These are phyloP conservation scores for Penicillium sp. DNA, from an alignment of 2,329 filamentous ascomycete genomes.

Conservation along the genomic window DNA sequence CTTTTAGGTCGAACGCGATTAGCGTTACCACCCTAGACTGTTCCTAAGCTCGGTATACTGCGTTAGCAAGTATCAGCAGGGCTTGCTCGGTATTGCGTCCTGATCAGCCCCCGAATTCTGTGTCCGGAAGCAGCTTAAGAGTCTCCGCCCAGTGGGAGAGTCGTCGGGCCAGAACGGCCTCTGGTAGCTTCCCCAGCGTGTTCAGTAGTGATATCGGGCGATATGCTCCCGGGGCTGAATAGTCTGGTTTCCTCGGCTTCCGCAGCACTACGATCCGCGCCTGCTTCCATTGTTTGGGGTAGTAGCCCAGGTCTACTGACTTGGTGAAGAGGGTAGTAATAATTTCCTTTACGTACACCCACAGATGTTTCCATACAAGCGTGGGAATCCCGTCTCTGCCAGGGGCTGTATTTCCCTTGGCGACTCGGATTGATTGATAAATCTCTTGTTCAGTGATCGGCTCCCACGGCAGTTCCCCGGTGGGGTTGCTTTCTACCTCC, in stretches of 20 bases:
- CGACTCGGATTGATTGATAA: no score
- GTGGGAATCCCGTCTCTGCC: no score
- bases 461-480: no score
- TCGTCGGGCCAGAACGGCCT: conserved; percentile 13
- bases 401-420: no score
- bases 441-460: no score
- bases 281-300: background rate
- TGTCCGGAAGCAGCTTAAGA: conserved; percentile 17
- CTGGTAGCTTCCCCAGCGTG: background rate
- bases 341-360: no score
- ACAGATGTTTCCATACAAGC: no score
- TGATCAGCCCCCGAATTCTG: conserved; percentile 17
- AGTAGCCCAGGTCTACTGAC: conserved; percentile 3
- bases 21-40: background rate
- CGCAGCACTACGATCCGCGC: background rate
- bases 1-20: background rate
- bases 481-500: no score
- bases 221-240: background rate
- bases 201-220: background rate
- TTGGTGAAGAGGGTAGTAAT: no score
- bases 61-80: no score
- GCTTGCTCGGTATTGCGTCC: no score
- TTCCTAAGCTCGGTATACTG: background rate
- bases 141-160: conserved; percentile 16
- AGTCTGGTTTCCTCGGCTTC: background rate